A percentile compares a stretch with the other conserved stretches of the same genome.
These are phyloP conservation scores for Lobulomyces angularis DNA, from an alignment of 192 early-diverging fungal species.

Conservation along the genomic window DNA sequence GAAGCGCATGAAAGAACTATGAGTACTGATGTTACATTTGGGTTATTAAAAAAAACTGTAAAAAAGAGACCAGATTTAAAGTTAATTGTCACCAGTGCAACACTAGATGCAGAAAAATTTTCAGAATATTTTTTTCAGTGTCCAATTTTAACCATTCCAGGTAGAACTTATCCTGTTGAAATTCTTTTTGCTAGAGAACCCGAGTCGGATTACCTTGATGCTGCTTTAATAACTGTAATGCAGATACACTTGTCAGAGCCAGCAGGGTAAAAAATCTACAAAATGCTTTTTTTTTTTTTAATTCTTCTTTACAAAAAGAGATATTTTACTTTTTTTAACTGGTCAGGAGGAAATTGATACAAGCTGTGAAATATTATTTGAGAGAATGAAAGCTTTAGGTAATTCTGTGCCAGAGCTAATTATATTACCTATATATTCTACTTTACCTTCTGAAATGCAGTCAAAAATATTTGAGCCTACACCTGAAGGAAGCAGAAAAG, in stretches of 20 bases:
- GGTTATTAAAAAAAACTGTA: slow-evolving; percentile 73
- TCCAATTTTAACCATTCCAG: slow-evolving; percentile 94
- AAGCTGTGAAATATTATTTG: slow-evolving; percentile 49
- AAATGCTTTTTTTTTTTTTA: too few species aligned
- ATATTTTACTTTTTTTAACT: slow-evolving; percentile 89
- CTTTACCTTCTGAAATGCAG: slow-evolving; percentile 92
- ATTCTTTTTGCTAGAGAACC: slow-evolving; percentile 90
- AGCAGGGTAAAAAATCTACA: too few species aligned
- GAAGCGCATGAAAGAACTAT: slow-evolving; percentile 98
- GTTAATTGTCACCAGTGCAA: slow-evolving; percentile 90
- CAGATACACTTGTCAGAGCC: slow-evolving; percentile 92
- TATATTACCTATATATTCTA: slow-evolving; percentile 92
- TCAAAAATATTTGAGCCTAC: slow-evolving; percentile 93
- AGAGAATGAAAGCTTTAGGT: slow-evolving; percentile 64
- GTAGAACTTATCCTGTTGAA: slow-evolving; percentile 88
- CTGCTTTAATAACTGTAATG: slow-evolving; percentile 88
- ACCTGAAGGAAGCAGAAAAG: slow-evolving; percentile 83
- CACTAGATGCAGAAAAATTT: slow-evolving; percentile 89
- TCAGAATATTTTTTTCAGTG: slow-evolving; percentile 76
- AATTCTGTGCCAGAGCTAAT: slow-evolving; percentile 69
- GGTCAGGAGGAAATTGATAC: slow-evolving; percentile 99
- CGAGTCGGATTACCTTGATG: slow-evolving; percentile 85
- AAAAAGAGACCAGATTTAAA: slow-evolving; percentile 76
- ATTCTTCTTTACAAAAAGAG: too few species aligned
- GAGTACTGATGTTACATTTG: slow-evolving; percentile 89